Evolutionary conservation across 208 protist species (phyloP), one percentile per base, ranked within the genome.

Genomic region (Acanthamoeba healyi): DNA sequence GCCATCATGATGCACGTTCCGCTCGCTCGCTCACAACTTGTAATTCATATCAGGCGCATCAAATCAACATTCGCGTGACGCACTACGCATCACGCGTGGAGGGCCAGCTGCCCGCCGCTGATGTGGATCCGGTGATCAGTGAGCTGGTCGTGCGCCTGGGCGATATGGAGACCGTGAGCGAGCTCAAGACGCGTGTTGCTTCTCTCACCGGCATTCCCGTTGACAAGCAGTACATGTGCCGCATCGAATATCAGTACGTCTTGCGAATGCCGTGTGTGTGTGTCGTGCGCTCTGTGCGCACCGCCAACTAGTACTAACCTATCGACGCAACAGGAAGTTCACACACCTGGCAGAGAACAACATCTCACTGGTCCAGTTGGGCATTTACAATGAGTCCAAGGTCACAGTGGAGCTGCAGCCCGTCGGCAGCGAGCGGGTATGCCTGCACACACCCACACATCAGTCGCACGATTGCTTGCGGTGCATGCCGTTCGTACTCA

Each of bases 211-310:
- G 26, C n/a, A 51, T 82, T 32, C 72, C 72, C 51, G 72, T 54
- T 14, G 72, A 82, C 72, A 82, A 82, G 40, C 72, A 82, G 26
- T 82, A 82, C 22, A 32, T 82, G 24, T 82, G 72, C 36, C 72
- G 72, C 72, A 82, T 82, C 42, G 72, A 82, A 82, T 82, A 82
- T 24, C 72, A 82, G 72, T 82, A 74, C 65, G 54, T 26, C 2
- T 61, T 22, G 22, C 24, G 10, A 14, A 26, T 61, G 22, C 24
- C 2, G 7, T 61, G 44, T 49, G 44, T 12, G 44, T 49, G 44
- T 49, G 9, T n/a, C 56, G 56, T 29, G 26, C 26, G 15, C 56
- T 22, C 9, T 17, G 15, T 17, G 24, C 15, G 24, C 15, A 6
- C 3, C 15, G n/a, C 56, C 9, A 22, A 3, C 15, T 3, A 65